Conservation (phyloP, 192 early-diverging fungal genomes). For the Fimicolochytrium jonesii region DNA sequence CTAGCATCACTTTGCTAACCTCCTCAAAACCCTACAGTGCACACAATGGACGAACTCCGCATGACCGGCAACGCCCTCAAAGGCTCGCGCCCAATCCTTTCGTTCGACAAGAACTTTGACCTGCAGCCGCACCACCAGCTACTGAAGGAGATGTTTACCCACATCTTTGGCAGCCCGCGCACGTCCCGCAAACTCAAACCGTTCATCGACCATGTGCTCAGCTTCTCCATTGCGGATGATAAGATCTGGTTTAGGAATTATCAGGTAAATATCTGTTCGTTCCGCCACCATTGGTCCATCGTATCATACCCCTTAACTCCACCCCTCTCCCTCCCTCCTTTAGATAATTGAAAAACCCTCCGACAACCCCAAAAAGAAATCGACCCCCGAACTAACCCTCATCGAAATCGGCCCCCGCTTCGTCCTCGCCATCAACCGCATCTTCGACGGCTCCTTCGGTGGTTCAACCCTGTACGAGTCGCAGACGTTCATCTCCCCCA, state of each 20-base stretch:
- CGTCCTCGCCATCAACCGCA: slow-evolving; percentile 83
- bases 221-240: slow-evolving; percentile 74
- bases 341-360: slow-evolving; percentile 69
- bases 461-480: slow-evolving; percentile 91
- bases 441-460: slow-evolving; percentile 94
- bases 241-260: slow-evolving; percentile 97
- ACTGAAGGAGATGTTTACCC: slow-evolving; percentile 91
- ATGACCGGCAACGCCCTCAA: slow-evolving; percentile 98
- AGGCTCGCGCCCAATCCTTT: slow-evolving; percentile 90
- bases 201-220: slow-evolving; percentile 93
- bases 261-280: slow-evolving; percentile 69
- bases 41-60: slow-evolving; percentile 98
- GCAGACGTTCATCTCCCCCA: slow-evolving; percentile 78
- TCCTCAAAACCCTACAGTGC: slow-evolving; percentile 68
- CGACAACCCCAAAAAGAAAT: slow-evolving; percentile 43
- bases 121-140: slow-evolving; percentile 73
- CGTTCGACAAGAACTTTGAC: slow-evolving; percentile 94
- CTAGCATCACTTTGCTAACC: no score
- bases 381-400: slow-evolving; percentile 73
- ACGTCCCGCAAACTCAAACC: slow-evolving; percentile 89
- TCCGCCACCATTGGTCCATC: no score
- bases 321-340: neutral
- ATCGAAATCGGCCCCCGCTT: slow-evolving; percentile 98
- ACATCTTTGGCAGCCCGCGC: slow-evolving; percentile 86
- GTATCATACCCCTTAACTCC: neutral